Percentiles rank a stretch among this genome's conserved stretches.
Conservation (phyloP, 768 basidiomycete species). For the Hypholoma fasciculare region DNA sequence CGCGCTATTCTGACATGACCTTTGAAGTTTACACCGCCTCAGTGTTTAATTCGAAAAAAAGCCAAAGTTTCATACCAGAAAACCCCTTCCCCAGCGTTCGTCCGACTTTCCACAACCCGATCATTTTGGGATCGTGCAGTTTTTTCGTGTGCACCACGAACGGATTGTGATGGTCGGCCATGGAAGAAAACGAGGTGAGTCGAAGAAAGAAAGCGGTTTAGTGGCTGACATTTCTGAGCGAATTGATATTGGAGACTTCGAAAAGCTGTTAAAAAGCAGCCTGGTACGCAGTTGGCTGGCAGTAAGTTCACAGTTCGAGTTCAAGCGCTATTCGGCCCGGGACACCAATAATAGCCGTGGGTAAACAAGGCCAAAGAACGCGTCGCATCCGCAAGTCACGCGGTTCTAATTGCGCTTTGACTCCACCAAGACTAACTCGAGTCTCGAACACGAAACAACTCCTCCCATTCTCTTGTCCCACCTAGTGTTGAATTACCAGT, state of each 20-base stretch:
- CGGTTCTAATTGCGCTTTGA: not conserved
- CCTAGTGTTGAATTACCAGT: not conserved
- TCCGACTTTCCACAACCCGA: constrained; percentile 84
- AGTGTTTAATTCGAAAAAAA: not conserved
- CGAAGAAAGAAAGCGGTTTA: constrained; percentile 12
- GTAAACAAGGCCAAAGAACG: constrained; percentile 36
- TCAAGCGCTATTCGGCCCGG: not conserved
- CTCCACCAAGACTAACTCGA: not conserved
- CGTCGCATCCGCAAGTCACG: constrained; percentile 21
- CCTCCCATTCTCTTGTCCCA: not conserved
- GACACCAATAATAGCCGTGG: not conserved
- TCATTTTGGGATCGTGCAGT: constrained; percentile 56
- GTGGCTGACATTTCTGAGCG: constrained; percentile 21
- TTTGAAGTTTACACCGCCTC: constrained; percentile 25
- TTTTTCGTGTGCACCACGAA: constrained; percentile 21
- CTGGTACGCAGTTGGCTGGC: not conserved
- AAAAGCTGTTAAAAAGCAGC: constrained; percentile 4
- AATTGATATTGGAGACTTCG: constrained; percentile 1
- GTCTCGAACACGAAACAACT: not conserved
- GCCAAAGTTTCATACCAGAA: constrained; percentile 53
- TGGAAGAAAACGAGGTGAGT: constrained; percentile 14
- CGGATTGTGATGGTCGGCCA: constrained; percentile 26
- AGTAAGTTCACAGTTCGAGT: not conserved
- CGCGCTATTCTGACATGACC: constrained; percentile 90
- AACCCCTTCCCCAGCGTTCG: constrained; percentile 81